Conservation (phyloP, 2,329 filamentous ascomycete genomes). For the Neonectria ditissima region DNA sequence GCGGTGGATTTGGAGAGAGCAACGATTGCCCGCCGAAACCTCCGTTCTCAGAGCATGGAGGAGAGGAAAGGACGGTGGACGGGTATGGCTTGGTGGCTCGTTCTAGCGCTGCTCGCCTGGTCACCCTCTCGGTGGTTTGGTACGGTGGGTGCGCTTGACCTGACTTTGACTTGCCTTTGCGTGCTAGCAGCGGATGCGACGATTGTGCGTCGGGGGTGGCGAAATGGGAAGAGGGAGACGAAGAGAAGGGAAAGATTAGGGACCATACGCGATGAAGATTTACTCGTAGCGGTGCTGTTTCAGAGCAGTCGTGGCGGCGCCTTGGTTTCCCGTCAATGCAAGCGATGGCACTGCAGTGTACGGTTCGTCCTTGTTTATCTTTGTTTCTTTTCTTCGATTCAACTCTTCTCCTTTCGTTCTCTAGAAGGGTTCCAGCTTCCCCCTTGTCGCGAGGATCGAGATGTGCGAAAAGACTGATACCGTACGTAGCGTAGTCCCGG, state of each 20-base stretch:
- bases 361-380: background rate
- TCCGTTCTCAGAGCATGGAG: background rate
- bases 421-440: background rate
- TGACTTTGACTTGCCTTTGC: conserved; percentile 7
- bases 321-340: background rate
- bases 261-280: too few species aligned
- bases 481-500: background rate
- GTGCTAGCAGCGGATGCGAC: conserved; percentile 14
- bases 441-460: background rate
- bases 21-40: background rate
- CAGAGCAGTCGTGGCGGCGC: too few species aligned
- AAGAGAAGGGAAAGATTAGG: background rate
- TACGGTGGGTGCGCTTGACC: conserved; percentile 5
- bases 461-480: background rate
- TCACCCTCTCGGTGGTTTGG: conserved; percentile 1
- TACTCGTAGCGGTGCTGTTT: too few species aligned
- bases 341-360: background rate
- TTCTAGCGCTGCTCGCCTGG: background rate
- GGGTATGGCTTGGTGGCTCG: conserved; percentile 7
- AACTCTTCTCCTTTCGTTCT: background rate
- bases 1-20: too few species aligned
- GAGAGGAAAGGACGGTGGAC: background rate
- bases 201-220: conserved; percentile 5
- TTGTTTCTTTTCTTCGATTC: background rate
- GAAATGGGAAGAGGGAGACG: background rate